phyloP scores from a whole-genome alignment of 768 basidiomycete genomes.

The Pulveroboletus sp. region DNA sequence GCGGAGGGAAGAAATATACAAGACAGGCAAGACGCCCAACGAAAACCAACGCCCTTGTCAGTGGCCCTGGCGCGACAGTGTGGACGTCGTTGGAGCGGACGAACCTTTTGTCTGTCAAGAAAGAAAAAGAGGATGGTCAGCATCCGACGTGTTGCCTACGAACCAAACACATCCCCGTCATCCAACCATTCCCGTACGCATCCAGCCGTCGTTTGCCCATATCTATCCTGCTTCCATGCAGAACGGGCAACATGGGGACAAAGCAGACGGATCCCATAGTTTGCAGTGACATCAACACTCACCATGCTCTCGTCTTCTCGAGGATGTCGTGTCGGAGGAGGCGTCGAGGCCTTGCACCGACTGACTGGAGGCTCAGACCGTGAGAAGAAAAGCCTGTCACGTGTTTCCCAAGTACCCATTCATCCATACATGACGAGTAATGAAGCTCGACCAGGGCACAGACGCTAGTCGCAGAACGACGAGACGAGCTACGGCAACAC shows the following conservation, averaged over 20 bases:
- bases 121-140: slow-evolving; percentile 22
- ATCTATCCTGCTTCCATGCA: slow-evolving; percentile 16
- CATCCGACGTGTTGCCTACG: background rate
- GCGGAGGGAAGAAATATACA: background rate
- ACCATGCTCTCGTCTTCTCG: slow-evolving; percentile 43
- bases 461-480: too few relatives aligned
- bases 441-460: too few relatives aligned
- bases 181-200: slow-evolving; percentile 24
- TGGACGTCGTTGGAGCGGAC: slow-evolving; percentile 18
- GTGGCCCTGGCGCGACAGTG: slow-evolving; percentile 3
- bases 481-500: background rate
- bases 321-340: slow-evolving; percentile 21
- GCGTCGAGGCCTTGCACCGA: background rate
- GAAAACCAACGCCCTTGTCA: slow-evolving; percentile 3
- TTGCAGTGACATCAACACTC: slow-evolving; percentile 29
- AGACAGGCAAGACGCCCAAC: background rate
- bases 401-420: background rate
- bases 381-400: slow-evolving; percentile 14
- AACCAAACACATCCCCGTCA: slow-evolving; percentile 22
- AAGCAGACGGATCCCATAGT: background rate
- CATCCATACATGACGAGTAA: too few relatives aligned
- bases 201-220: slow-evolving; percentile 19
- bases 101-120: slow-evolving; percentile 77
- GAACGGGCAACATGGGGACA: background rate
- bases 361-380: slow-evolving; percentile 21